These are phyloP conservation scores for Fagus crenata DNA, from an alignment of 306 rosid species.

Conservation along the genomic window DNA sequence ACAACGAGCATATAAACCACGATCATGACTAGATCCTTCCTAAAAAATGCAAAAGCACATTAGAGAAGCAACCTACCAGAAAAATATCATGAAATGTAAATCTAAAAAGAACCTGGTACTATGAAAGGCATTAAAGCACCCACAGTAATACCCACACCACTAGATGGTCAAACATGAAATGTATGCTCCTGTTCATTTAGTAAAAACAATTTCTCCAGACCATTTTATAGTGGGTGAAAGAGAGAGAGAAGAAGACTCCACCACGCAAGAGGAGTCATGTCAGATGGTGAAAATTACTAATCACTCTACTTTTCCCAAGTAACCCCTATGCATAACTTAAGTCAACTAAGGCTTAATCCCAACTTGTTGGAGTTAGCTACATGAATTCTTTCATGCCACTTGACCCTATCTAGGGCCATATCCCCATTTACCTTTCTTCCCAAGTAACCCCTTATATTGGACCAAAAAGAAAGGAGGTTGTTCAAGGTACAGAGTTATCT, in stretches of 20 bases:
- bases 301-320: background rate
- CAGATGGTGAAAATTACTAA: conserved; percentile 2
- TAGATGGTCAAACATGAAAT: conserved; percentile 25
- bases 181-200: conserved; percentile 1
- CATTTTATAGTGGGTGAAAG: background rate
- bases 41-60: conserved; percentile 38
- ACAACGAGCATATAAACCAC: conserved; percentile 89
- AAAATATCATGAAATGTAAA: conserved; percentile 26
- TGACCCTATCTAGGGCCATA: background rate
- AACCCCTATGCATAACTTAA: background rate
- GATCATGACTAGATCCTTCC: conserved; percentile 96
- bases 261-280: background rate
- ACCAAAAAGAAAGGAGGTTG: background rate
- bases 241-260: background rate
- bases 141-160: conserved; percentile 9
- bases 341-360: background rate
- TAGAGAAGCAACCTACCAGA: conserved; percentile 29
- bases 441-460: background rate
- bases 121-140: conserved; percentile 9
- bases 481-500: background rate
- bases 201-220: background rate
- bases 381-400: background rate
- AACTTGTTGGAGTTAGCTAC: background rate
- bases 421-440: background rate
- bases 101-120: background rate